Evolutionary conservation across 2,329 filamentous ascomycete species (phyloP), one percentile per base, ranked within the genome.

Genomic region (Raffaelea arxii): DNA sequence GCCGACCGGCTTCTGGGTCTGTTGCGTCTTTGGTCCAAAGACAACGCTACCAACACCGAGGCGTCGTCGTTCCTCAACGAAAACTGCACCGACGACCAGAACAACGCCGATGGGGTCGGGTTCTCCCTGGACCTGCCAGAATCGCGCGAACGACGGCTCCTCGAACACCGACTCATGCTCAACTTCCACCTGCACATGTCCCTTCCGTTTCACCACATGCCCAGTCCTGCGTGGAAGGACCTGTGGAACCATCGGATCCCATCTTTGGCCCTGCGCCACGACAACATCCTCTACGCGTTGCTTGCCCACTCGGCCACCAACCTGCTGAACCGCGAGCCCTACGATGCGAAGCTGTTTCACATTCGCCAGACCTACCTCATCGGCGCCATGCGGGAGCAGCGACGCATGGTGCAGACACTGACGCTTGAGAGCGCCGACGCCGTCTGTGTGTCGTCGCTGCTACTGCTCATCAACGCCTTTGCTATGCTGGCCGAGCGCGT

Each of bases 151-250:
- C 51, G 58, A 6, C 56, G 58, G 2, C 41, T 59, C 14, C 44
- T 59, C n/a, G 58, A 59, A 41, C 56, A 57, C 37, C 56, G 56
- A 2, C 49, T 59, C 22, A 55, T 59, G 53, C 56, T 58, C 22
- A 54, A 59, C 36, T 58, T 54, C 45, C 37, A 53, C 4, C 41
- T 48, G 22, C 52, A 49, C 10, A 42, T 56, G 5, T 41, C 43
- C 40, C 44, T 43, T 9, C 55, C 52, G 1, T 55, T 54, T 18
- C 51, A 49, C 2, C 12, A 52, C 12, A 46, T 47, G 14, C 52
- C 56, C 3, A 50, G 51, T 16, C 32, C 48, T 12, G 46, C 44
- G 22, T 58, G 56, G 56, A 43, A 36, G 25, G 46, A 53, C 1
- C 43, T 58, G 14, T 59, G 56, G 52, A 21, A 41, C 22, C 46